Evolutionary conservation across 306 rosid genomes (phyloP).

Genomic region (Sechiopsis laciniata): DNA sequence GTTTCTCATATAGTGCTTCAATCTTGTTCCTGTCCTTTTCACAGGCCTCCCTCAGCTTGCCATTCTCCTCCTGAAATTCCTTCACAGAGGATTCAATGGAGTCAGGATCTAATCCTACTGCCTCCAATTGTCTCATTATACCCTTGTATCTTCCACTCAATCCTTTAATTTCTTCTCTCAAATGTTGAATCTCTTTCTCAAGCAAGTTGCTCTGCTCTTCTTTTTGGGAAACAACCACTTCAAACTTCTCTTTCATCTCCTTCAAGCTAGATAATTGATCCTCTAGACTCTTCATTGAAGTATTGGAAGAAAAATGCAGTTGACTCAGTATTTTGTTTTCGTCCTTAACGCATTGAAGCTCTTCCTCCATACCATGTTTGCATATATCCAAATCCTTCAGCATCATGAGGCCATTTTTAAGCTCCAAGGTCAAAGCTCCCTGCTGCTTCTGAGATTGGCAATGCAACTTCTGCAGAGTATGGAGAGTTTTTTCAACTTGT

Average conservation of each 20-base stretch:
- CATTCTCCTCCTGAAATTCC: conserved; percentile 63
- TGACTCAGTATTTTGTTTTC: conserved; percentile 66
- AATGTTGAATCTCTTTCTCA: conserved; percentile 46
- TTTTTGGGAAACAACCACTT: conserved; percentile 49
- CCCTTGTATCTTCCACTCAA: conserved; percentile 57
- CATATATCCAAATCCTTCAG: conserved; percentile 65
- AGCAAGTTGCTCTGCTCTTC: conserved; percentile 61
- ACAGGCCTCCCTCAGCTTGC: conserved; percentile 55
- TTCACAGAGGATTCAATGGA: conserved; percentile 55
- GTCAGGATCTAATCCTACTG: conserved; percentile 68
- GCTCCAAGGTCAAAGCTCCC: conserved; percentile 71
- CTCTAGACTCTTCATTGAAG: conserved; percentile 49
- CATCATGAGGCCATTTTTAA: conserved; percentile 69
- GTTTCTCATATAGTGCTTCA: conserved; percentile 59
- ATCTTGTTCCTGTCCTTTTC: conserved; percentile 53
- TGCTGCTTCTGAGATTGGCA: conserved; percentile 82
- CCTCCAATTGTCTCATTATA: conserved; percentile 56
- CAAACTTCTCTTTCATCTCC: conserved; percentile 82
- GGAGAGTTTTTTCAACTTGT: conserved; percentile 72
- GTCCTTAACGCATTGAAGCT: conserved; percentile 52
- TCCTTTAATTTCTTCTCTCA: conserved; percentile 62
- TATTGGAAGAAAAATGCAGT: conserved; percentile 44
- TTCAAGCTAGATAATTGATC: conserved; percentile 63
- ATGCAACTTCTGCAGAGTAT: conserved; percentile 58
- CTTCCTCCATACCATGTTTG: conserved; percentile 63